phyloP scores from a whole-genome alignment of 371 early-diverging fungal genomes.

The Mucor irregularis region DNA sequence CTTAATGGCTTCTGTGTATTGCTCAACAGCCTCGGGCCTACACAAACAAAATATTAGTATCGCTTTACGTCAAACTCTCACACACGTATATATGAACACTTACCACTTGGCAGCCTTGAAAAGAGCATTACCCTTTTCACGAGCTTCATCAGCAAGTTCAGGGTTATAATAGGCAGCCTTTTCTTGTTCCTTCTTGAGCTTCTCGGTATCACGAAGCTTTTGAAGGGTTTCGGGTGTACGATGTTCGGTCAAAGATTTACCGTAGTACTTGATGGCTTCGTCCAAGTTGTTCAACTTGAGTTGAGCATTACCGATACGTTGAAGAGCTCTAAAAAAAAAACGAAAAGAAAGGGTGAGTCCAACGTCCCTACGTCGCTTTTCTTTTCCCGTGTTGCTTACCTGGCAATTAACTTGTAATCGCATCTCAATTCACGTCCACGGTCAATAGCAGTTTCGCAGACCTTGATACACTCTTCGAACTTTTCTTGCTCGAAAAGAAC shows the following conservation, averaged over 20 bases:
- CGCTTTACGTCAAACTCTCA: too few species aligned
- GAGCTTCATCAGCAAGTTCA: slow-evolving; percentile 85
- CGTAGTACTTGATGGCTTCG: slow-evolving; percentile 89
- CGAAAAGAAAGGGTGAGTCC: neutral
- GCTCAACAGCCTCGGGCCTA: slow-evolving; percentile 85
- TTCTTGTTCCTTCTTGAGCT: slow-evolving; percentile 73
- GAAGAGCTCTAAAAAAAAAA: slow-evolving; percentile 73
- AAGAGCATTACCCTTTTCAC: slow-evolving; percentile 90
- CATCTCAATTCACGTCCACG: slow-evolving; percentile 88
- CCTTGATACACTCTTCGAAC: slow-evolving; percentile 89
- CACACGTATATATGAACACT: neutral
- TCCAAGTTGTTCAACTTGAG: slow-evolving; percentile 75
- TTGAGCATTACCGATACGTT: slow-evolving; percentile 91
- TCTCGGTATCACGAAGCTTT: slow-evolving; percentile 89
- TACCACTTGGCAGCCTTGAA: slow-evolving; percentile 88
- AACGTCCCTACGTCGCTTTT: neutral
- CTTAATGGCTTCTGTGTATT: slow-evolving; percentile 97
- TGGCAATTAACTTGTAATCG: slow-evolving; percentile 95
- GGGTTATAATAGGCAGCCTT: slow-evolving; percentile 88
- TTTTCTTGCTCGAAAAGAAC: slow-evolving; percentile 93
- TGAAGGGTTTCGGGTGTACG: slow-evolving; percentile 91
- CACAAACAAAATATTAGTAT: neutral
- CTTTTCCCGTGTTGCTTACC: slow-evolving; percentile 41
- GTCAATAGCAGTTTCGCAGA: slow-evolving; percentile 91
- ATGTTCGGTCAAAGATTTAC: slow-evolving; percentile 94